A percentile compares a stretch with the other conserved stretches of the same genome.
These are phyloP conservation scores for Apophysomyces sp. DNA, from an alignment of 371 early-diverging fungal genomes.

Conservation along the genomic window DNA sequence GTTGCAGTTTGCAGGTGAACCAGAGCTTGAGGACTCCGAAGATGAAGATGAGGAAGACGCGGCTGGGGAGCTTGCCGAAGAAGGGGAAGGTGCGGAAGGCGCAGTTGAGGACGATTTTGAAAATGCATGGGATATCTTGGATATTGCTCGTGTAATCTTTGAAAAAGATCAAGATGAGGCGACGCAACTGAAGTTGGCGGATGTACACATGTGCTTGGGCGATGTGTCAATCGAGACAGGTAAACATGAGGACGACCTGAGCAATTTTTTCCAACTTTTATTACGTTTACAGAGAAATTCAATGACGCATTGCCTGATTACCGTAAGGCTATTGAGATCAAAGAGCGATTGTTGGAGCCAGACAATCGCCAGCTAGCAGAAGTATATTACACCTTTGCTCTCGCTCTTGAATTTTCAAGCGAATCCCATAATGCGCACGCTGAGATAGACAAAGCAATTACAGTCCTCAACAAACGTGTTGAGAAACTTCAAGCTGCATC, in stretches of 20 bases:
- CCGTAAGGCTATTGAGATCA: constrained; percentile 67
- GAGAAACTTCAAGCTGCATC: constrained; percentile 24
- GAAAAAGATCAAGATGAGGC: constrained; percentile 60
- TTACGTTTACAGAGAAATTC: constrained; percentile 68
- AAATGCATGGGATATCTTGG: constrained; percentile 88
- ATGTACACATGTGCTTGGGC: constrained; percentile 72
- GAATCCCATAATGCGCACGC: constrained; percentile 55
- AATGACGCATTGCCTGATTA: constrained; percentile 79
- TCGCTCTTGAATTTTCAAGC: constrained; percentile 67
- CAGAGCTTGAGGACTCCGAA: constrained; percentile 46
- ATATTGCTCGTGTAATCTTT: constrained; percentile 83
- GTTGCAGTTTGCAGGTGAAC: constrained; percentile 55
- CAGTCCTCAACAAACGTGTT: constrained; percentile 56
- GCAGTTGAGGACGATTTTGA: constrained; percentile 74
- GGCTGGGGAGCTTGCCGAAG: constrained; percentile 33
- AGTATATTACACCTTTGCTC: constrained; percentile 73
- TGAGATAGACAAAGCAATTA: constrained; percentile 56
- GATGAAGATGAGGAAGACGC: constrained; percentile 41
- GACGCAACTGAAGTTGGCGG: constrained; percentile 64
- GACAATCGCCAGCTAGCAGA: constrained; percentile 85
- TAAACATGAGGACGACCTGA: constrained; percentile 13
- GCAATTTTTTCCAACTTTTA: background rate
- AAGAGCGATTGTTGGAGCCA: constrained; percentile 52
- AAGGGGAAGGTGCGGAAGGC: constrained; percentile 41
- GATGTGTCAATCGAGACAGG: constrained; percentile 88